Percentiles rank a stretch among this genome's conserved stretches.
These are phyloP conservation scores for Pyrenophora seminiperda DNA, from an alignment of 2,329 filamentous ascomycete genomes.

Conservation along the genomic window DNA sequence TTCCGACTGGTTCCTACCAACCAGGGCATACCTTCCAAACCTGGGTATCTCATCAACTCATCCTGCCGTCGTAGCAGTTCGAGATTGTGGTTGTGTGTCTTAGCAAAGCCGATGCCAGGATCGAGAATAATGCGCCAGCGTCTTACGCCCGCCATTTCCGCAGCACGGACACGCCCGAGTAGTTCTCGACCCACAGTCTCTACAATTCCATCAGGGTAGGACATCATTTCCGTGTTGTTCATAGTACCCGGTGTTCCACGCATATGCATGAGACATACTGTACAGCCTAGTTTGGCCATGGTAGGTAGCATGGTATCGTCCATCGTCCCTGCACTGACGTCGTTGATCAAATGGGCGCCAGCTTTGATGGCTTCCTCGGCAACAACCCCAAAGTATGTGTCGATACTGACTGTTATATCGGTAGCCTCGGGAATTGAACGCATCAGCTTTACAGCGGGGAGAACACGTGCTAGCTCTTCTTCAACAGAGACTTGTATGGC, in stretches of 20 bases:
- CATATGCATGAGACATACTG: conserved; percentile 91
- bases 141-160: conserved; percentile 80
- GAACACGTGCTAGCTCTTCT: conserved; percentile 77
- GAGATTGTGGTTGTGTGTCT: conserved; percentile 79
- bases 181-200: conserved; percentile 71
- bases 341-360: conserved; percentile 93
- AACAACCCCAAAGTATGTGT: conserved; percentile 88
- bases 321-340: conserved; percentile 81
- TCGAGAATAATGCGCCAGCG: conserved; percentile 96
- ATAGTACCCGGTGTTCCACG: conserved; percentile 85
- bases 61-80: conserved; percentile 72
- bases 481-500: conserved; percentile 69
- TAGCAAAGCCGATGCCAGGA: conserved; percentile 93
- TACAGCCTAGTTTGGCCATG: conserved; percentile 76
- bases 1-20: conserved; percentile 88
- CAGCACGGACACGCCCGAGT: conserved; percentile 69
- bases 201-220: conserved; percentile 72
- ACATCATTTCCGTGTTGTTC: conserved; percentile 58
- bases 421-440: conserved; percentile 67
- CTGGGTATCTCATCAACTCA: conserved; percentile 57
- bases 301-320: conserved; percentile 83
- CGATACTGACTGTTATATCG: conserved; percentile 78
- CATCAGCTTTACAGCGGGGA: conserved; percentile 78
- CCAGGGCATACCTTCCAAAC: conserved; percentile 78
- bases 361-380: conserved; percentile 75